These are phyloP conservation scores for Tuber indicum DNA, from an alignment of 495 filamentous ascomycete genomes.

Conservation along the genomic window DNA sequence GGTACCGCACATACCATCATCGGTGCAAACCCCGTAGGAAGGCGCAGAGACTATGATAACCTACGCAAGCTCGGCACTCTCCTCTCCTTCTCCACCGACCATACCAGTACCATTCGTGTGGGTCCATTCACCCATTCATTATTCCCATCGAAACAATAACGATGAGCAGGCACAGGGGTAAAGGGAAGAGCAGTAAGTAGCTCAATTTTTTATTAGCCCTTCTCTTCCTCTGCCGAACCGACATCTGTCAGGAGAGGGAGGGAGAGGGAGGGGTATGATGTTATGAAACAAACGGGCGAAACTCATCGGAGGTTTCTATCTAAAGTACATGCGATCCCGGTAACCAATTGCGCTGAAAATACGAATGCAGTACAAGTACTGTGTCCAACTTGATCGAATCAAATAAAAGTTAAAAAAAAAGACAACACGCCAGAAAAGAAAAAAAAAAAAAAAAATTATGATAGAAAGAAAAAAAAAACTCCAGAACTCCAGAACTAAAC, in stretches of 20 bases:
- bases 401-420: not conserved
- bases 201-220: not conserved
- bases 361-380: not conserved
- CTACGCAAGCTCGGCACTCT: not conserved
- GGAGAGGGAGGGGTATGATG: not conserved
- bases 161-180: not conserved
- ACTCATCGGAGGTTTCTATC: not conserved
- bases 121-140: not conserved
- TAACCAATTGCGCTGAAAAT: not conserved
- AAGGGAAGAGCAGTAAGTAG: not conserved
- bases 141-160: not conserved
- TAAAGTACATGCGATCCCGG: not conserved
- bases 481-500: not conserved
- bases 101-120: not conserved
- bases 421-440: not conserved
- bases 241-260: not conserved
- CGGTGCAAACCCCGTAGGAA: not conserved
- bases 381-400: not conserved
- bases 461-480: not conserved
- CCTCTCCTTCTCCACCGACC: not conserved
- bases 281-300: conserved; percentile 2
- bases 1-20: not conserved
- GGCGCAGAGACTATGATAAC: not conserved
- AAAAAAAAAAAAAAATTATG: not conserved
- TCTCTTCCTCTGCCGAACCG: not conserved